phyloP scores from a whole-genome alignment of 805 yeast species.

The Blastobotrys robertii region DNA sequence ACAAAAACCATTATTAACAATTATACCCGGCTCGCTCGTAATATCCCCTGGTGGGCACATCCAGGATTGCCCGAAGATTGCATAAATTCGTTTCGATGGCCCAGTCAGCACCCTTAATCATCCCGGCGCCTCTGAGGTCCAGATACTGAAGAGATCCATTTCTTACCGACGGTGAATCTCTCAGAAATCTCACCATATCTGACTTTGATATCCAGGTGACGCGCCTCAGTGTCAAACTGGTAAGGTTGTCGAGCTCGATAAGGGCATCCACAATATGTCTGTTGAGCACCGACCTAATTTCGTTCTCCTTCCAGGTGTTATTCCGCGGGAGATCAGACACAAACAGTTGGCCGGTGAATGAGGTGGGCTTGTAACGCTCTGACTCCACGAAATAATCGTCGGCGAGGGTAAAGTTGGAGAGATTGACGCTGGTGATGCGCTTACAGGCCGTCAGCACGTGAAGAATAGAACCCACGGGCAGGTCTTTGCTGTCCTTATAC shows the following conservation, averaged over 20 bases:
- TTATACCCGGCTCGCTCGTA: no score
- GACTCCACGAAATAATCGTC: constrained; percentile 44
- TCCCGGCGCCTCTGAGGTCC: constrained; percentile 41
- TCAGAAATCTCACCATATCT: constrained; percentile 16
- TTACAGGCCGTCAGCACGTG: constrained; percentile 63
- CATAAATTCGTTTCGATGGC: constrained; percentile 17
- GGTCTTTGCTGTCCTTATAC: constrained; percentile 59
- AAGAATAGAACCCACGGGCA: constrained; percentile 68
- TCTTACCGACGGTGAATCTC: constrained; percentile 16
- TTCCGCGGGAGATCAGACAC: constrained; percentile 30
- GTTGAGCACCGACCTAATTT: constrained; percentile 16
- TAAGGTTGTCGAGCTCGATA: constrained; percentile 27
- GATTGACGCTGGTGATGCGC: constrained; percentile 43
- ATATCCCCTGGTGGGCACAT: no score
- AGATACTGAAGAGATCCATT: constrained; percentile 17
- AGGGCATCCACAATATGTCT: constrained; percentile 21
- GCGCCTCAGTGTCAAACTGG: constrained; percentile 33
- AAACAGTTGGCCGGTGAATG: constrained; percentile 16
- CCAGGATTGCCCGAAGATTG: no score
- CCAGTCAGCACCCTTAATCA: constrained; percentile 41
- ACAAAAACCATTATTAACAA: no score
- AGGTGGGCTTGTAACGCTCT: constrained; percentile 10
- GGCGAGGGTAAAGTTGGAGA: constrained; percentile 55
- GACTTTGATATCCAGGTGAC: constrained; percentile 41
- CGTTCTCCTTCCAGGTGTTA: constrained; percentile 24